Evolutionary conservation across 129 eudicot species (phyloP).

Genomic region (Rutidosis leptorrhynchoides): DNA sequence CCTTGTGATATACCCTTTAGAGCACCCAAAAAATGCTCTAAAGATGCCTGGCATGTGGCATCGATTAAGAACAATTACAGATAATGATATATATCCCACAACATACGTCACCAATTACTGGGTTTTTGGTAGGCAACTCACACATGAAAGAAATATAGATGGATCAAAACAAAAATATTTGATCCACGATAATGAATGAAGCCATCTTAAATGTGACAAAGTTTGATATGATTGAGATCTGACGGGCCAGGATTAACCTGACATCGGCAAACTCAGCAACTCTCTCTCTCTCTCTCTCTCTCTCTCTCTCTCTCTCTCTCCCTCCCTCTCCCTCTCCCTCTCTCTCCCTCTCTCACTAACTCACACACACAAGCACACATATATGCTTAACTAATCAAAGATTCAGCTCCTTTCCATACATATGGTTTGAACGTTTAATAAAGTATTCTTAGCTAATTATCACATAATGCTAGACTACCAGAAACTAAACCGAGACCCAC

Average conservation of each 20-base stretch:
- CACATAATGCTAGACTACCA: background rate
- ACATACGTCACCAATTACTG: background rate
- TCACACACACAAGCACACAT: too few relatives aligned
- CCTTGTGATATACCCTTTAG: constrained; percentile 9
- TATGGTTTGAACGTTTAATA: constrained; percentile 2
- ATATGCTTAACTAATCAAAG: background rate
- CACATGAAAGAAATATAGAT: background rate
- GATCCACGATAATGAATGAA: background rate
- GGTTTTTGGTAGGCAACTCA: too few relatives aligned
- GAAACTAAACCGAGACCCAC: background rate
- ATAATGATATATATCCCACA: constrained; percentile 1
- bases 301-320: too few relatives aligned
- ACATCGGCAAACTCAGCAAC: background rate
- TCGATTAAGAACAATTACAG: background rate
- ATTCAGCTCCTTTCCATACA: constrained; percentile 8
- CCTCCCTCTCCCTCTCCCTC: too few relatives aligned
- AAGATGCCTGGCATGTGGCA: background rate
- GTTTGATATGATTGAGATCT: background rate
- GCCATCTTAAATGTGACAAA: background rate
- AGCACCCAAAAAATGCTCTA: background rate
- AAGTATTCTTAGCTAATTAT: background rate
- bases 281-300: background rate
- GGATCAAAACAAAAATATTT: background rate
- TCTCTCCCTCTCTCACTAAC: too few relatives aligned
- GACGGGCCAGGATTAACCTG: background rate